Conservation (phyloP, 495 filamentous ascomycete species). For the Penicillium simplicissimum region DNA sequence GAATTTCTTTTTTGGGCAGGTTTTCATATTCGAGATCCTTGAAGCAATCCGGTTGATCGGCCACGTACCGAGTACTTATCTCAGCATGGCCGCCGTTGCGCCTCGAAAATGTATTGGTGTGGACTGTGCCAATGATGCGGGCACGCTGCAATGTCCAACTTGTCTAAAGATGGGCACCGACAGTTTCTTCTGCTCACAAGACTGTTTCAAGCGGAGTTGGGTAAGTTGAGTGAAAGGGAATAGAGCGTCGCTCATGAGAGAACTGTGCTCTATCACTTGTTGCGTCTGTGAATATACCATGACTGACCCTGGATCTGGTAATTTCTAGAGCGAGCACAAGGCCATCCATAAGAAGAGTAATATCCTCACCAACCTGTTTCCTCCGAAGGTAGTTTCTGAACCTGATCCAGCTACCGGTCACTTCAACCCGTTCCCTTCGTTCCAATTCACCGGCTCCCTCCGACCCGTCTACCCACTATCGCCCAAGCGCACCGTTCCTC, state of each 20-base stretch:
- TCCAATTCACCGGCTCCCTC: constrained; percentile 74
- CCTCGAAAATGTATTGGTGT: constrained; percentile 75
- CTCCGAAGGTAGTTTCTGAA: constrained; percentile 80
- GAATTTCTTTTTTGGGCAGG: constrained; percentile 11
- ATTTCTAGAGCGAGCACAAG: constrained; percentile 77
- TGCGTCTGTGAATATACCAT: background rate
- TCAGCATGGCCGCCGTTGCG: constrained; percentile 31
- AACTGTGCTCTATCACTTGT: constrained; percentile 23
- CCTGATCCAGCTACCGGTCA: constrained; percentile 83
- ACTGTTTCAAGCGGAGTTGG: constrained; percentile 99
- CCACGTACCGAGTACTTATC: too few relatives aligned
- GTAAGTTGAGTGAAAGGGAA: constrained; percentile 54
- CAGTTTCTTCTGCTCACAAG: constrained; percentile 96
- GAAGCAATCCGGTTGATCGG: background rate
- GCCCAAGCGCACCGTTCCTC: constrained; percentile 68
- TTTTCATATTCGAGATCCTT: background rate
- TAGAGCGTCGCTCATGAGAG: background rate
- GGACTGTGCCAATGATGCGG: constrained; percentile 81
- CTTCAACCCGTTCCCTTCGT: constrained; percentile 90
- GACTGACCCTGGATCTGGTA: background rate
- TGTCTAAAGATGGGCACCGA: constrained; percentile 88
- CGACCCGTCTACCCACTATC: constrained; percentile 92
- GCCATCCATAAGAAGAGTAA: constrained; percentile 81
- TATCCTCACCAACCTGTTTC: constrained; percentile 65
- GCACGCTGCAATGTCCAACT: constrained; percentile 86